phyloP scores from a whole-genome alignment of 768 basidiomycete species.

The Lyophyllum atratum region DNA sequence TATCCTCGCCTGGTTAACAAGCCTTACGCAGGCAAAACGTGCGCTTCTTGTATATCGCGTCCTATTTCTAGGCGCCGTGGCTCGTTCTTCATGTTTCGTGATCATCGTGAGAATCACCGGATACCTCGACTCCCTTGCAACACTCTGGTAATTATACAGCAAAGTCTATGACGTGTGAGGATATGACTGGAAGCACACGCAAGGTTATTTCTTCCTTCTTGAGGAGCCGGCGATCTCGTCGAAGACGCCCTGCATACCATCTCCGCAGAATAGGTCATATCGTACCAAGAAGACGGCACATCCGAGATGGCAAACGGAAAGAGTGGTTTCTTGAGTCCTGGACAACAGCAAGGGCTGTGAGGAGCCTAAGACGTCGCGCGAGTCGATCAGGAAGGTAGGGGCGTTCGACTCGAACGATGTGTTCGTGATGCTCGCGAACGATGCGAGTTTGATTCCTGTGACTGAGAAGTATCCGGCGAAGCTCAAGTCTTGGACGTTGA shows the following conservation, averaged over 20 bases:
- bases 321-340: neutral
- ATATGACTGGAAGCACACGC: no score
- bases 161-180: no score
- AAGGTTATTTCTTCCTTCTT: no score
- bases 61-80: no score
- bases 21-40: no score
- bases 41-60: no score
- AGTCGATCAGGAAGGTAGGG: neutral
- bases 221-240: neutral
- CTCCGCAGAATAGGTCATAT: neutral
- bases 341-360: neutral
- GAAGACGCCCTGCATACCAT: neutral
- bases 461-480: neutral
- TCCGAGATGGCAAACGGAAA: neutral
- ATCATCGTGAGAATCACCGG: no score
- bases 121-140: no score
- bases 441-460: neutral
- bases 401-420: constrained; percentile 4
- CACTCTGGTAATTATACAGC: no score
- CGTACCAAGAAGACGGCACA: neutral
- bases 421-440: constrained; percentile 1
- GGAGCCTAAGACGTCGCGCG: neutral
- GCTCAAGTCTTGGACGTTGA: neutral
- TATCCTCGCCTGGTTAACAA: no score
- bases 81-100: no score